A percentile compares a stretch with the other conserved stretches of the same genome.
Conservation (phyloP, 108 stramenopile species). For the Epipyxis sp. region DNA sequence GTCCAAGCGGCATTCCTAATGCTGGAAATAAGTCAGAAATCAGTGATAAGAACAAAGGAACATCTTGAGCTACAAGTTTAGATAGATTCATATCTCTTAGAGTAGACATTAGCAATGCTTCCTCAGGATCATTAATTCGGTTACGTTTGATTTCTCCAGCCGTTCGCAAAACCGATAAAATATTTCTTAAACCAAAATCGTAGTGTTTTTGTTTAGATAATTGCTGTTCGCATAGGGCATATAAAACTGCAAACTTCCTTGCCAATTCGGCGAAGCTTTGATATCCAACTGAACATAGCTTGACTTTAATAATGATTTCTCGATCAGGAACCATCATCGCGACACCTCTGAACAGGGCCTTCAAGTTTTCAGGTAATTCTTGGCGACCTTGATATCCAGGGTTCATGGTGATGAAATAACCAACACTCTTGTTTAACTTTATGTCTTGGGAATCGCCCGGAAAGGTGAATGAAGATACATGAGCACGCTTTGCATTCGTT, state of each 20-base stretch:
- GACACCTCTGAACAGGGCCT: constrained; percentile 57
- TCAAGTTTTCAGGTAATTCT: constrained; percentile 64
- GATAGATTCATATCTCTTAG: constrained; percentile 33
- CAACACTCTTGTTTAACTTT: constrained; percentile 54
- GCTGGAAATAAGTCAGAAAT: constrained; percentile 57
- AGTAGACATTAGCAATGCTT: constrained; percentile 26
- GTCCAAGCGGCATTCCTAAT: constrained; percentile 3
- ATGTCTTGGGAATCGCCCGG: constrained; percentile 60
- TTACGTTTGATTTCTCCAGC: constrained; percentile 41
- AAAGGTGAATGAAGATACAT: constrained; percentile 47
- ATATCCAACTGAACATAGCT: constrained; percentile 63
- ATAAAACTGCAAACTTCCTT: constrained; percentile 59
- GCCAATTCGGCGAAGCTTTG: constrained; percentile 52
- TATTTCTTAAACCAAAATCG: constrained; percentile 58
- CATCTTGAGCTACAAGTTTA: constrained; percentile 60
- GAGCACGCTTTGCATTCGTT: constrained; percentile 54
- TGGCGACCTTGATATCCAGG: constrained; percentile 62
- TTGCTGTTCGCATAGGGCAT: constrained; percentile 59
- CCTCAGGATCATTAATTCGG: constrained; percentile 28
- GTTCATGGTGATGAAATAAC: constrained; percentile 66
- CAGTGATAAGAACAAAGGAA: constrained; percentile 62
- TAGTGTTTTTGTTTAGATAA: constrained; percentile 65
- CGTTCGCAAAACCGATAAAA: constrained; percentile 23
- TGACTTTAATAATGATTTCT: constrained; percentile 65
- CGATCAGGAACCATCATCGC: constrained; percentile 66